Percentiles rank a stretch among this genome's conserved stretches.
These are phyloP conservation scores for Hippophae tibetana DNA, from an alignment of 306 rosid genomes.

Conservation along the genomic window DNA sequence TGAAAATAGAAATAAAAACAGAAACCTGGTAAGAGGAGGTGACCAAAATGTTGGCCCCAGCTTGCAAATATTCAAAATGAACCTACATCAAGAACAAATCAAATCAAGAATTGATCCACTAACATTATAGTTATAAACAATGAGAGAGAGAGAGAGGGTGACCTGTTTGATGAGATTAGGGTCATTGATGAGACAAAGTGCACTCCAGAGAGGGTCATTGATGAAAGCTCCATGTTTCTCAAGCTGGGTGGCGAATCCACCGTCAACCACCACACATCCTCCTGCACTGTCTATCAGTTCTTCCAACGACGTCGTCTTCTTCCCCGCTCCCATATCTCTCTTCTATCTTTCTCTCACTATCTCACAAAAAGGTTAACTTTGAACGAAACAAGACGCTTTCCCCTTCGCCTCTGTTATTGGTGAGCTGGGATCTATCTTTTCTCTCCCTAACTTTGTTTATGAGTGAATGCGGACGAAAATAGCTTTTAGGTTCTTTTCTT, in stretches of 20 bases:
- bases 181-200: conserved; percentile 57
- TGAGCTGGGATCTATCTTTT: neutral
- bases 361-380: neutral
- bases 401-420: neutral
- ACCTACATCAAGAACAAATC: conserved; percentile 31
- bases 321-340: conserved; percentile 25
- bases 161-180: conserved; percentile 63
- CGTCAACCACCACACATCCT: conserved; percentile 67
- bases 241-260: conserved; percentile 83
- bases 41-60: conserved; percentile 76
- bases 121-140: neutral
- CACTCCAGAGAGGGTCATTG: conserved; percentile 86
- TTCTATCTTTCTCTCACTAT: neutral
- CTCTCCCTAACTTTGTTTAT: neutral
- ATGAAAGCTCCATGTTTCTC: conserved; percentile 67
- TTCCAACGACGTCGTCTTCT: conserved; percentile 34
- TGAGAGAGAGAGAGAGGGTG: neutral
- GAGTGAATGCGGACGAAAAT: conserved; percentile 1
- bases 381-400: neutral
- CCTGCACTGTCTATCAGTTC: conserved; percentile 52
- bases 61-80: conserved; percentile 71
- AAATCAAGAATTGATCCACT: neutral
- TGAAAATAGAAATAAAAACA: neutral
- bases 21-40: conserved; percentile 86
- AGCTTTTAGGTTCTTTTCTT: neutral